phyloP scores from a whole-genome alignment of 78 protist genomes.

The Dictyostelium intermedium region DNA sequence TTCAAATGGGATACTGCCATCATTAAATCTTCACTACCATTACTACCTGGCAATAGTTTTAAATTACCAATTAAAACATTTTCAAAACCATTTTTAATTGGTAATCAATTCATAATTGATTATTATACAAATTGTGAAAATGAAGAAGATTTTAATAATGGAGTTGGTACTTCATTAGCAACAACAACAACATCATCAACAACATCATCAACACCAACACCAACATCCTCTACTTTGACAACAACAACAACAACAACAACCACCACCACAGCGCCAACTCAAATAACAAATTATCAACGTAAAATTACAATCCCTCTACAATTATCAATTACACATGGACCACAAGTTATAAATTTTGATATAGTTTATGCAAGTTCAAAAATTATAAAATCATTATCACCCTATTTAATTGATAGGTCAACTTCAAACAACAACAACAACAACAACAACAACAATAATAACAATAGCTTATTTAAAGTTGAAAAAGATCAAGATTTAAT shows the following conservation, averaged over 20 bases:
- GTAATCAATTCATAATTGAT: constrained; percentile 19
- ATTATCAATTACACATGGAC: constrained; percentile 25
- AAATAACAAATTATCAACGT: constrained; percentile 39
- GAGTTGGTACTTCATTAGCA: background rate
- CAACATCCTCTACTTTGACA: background rate
- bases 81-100: constrained; percentile 32
- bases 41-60: constrained; percentile 40
- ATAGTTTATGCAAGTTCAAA: constrained; percentile 29
- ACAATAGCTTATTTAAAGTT: background rate
- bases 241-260: background rate
- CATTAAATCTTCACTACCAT: constrained; percentile 3
- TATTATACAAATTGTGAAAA: background rate
- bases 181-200: background rate
- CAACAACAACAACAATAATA: too few species aligned
- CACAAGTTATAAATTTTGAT: constrained; percentile 51
- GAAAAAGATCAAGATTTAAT: background rate
- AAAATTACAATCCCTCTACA: constrained; percentile 35
- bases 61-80: constrained; percentile 12
- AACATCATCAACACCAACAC: background rate
- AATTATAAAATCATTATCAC: constrained; percentile 19
- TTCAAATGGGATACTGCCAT: constrained; percentile 8
- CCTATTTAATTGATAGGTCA: constrained; percentile 15
- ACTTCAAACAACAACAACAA: background rate
- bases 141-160: background rate
- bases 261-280: background rate